Base-by-base conservation (phyloP, 495 filamentous ascomycete genomes). In the Pyrenula aspistea region DNA sequence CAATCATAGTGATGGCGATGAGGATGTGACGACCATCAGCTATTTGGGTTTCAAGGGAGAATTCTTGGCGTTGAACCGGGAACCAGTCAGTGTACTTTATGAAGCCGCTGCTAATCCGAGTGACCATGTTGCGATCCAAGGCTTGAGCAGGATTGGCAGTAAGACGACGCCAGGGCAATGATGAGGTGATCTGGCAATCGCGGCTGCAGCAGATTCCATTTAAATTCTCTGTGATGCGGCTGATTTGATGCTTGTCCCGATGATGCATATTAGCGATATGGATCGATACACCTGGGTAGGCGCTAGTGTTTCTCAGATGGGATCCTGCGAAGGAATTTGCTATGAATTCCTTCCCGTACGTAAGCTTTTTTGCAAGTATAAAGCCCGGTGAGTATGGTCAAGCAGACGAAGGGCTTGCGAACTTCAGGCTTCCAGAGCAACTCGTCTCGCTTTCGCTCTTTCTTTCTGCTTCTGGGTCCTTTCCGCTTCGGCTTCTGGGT, bases 41-140 rank as follows among this genome's bases (percentile, higher is more conserved):
- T 98, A 95, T 68, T 59, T 98, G 55, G 93, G 89, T 0, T 96
- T 98, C 73, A 90, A 88, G 69, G 93, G 93, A 25, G 87, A 95
- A 63, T 96, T 88, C 73, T 88, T 90, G 82, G 81, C 83, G 63
- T 67, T 95, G 62, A 90, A 84, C 20, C 78, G 86, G 50, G 91
- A 94, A 65, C 89, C 93, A 12, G 72, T 86, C 2, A 87, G 85
- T 57, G 87, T 96, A 60, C 60, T 95, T 52, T 98, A 97, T 68
- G 93, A 98, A 78, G 87, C 89, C 20, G 91, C 93, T 15, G 85
- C 93, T 25, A 96, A 96, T 62, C 92, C 92, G 15, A 77, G 68
- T 55, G 93, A 98, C 72, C 93, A 97, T 73, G 72, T 76, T 48
- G 63, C 74, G 49, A 75, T 79, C 24, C 72, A 69, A 2, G 76